These are phyloP conservation scores for Hericium rajendrae DNA, from an alignment of 768 basidiomycete genomes.

Conservation along the genomic window DNA sequence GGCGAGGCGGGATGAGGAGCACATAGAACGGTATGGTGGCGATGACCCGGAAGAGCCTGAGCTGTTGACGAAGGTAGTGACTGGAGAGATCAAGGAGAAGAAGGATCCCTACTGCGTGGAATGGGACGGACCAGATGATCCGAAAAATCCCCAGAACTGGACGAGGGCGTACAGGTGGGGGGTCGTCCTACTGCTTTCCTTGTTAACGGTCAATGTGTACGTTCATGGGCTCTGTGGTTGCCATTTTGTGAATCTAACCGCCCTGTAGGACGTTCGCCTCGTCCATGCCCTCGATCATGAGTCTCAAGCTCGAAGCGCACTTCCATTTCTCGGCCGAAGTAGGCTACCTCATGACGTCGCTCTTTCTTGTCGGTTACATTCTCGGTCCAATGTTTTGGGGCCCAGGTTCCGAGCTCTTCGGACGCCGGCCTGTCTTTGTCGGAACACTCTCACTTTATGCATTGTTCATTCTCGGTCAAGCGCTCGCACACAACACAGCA, in stretches of 20 bases:
- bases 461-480: conserved; percentile 7
- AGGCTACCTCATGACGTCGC: conserved; percentile 12
- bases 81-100: neutral
- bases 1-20: neutral
- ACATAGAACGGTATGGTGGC: neutral
- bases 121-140: conserved; percentile 12
- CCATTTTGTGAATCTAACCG: no score
- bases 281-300: conserved; percentile 15
- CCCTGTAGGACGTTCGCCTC: conserved; percentile 16
- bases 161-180: conserved; percentile 7
- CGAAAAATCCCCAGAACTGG: conserved; percentile 15
- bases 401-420: conserved; percentile 15
- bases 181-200: conserved; percentile 1
- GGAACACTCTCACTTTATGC: conserved; percentile 3
- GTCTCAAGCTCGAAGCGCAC: conserved; percentile 3
- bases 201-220: conserved; percentile 11
- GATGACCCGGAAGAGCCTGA: neutral
- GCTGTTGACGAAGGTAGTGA: neutral
- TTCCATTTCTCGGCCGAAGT: conserved; percentile 16
- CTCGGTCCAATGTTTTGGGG: conserved; percentile 15
- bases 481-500: conserved; percentile 9
- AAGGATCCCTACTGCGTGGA: conserved; percentile 5
- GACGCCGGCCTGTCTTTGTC: conserved; percentile 12
- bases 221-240: neutral
- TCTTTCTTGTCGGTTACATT: conserved; percentile 15